Base-by-base conservation (phyloP, 2,329 filamentous ascomycete species). In the Penicillium sumatraense region DNA sequence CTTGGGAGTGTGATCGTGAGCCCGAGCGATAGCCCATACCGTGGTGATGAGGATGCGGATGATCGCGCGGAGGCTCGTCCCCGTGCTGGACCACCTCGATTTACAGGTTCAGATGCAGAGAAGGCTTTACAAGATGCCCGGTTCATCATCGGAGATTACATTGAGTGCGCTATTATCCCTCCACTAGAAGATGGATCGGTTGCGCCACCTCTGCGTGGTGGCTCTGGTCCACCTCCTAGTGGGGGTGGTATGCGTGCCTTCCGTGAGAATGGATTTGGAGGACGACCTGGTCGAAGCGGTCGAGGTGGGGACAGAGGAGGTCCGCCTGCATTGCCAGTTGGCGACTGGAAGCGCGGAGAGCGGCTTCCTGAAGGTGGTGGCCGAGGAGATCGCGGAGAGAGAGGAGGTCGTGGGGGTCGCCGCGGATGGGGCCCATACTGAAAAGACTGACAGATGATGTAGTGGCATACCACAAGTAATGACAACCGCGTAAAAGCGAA, bases 71-170 rank as follows among this genome's bases (percentile, higher is more conserved):
- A 72, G 16, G 54, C 59, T 58, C 66, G 65, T 55, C 70, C 66
- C 57, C 70, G 46, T 60, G 69, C 45, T 11, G 66, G 64, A 2
- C 51, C 63, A 3, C 64, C 77, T 35, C 77, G 77, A 23, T 70
- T 80, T 42, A 73, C 84, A 51, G 80, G 80, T 29, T 83, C 83
- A 5, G 87, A 90, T 24, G 83, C 85, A 10, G 81, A 86, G 24
- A 93, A 89, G 77, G 93, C 90, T 8, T 76, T 98, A 27, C 81
- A 81, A 33, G 90, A 96, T 51, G 86, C 85, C 29, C 84, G 88
- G 20, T 96, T 96, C 67, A 89, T 96, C 10, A 89, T 95, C 59
- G 93, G 93, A 0, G 93, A 98, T 73, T 96, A 89, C 69, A 82
- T 98, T 36, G 88, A 89, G 54, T 93, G 90, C 71, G 90, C 91